These are phyloP conservation scores for Barbarea vulgaris DNA, from an alignment of 345 rosid species.

Conservation along the genomic window DNA sequence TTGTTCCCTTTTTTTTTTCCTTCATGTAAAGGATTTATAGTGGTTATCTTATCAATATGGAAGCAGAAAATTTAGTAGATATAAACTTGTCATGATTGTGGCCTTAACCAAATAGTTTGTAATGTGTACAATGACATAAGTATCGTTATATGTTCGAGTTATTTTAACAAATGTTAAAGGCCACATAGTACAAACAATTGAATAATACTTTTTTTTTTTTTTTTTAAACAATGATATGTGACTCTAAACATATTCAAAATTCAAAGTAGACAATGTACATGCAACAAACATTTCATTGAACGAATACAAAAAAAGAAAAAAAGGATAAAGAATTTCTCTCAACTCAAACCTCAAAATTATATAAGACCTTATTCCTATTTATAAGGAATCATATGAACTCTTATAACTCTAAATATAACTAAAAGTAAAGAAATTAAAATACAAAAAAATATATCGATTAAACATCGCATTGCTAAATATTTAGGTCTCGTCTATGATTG, in stretches of 20 bases:
- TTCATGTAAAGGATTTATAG: neutral
- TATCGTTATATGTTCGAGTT: neutral
- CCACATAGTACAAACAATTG: neutral
- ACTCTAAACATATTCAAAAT: too few relatives aligned
- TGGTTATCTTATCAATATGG: conserved; percentile 1
- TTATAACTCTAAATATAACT: too few relatives aligned
- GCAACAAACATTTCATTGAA: too few relatives aligned
- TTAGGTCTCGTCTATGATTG: neutral
- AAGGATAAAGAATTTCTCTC: too few relatives aligned
- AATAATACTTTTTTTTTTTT: too few relatives aligned
- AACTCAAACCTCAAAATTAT: too few relatives aligned
- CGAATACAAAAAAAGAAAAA: too few relatives aligned
- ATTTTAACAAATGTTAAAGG: neutral
- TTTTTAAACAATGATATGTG: too few relatives aligned
- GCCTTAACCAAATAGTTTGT: neutral
- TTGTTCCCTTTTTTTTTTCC: neutral
- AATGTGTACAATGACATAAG: neutral
- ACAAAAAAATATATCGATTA: neutral
- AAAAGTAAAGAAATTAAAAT: too few relatives aligned
- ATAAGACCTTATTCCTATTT: too few relatives aligned
- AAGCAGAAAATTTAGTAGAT: neutral
- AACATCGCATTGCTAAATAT: neutral
- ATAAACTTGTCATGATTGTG: neutral
- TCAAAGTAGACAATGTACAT: too few relatives aligned
- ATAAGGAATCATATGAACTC: neutral